Base-by-base conservation (phyloP, 2,329 filamentous ascomycete species). In the Xylariaceae sp. region DNA sequence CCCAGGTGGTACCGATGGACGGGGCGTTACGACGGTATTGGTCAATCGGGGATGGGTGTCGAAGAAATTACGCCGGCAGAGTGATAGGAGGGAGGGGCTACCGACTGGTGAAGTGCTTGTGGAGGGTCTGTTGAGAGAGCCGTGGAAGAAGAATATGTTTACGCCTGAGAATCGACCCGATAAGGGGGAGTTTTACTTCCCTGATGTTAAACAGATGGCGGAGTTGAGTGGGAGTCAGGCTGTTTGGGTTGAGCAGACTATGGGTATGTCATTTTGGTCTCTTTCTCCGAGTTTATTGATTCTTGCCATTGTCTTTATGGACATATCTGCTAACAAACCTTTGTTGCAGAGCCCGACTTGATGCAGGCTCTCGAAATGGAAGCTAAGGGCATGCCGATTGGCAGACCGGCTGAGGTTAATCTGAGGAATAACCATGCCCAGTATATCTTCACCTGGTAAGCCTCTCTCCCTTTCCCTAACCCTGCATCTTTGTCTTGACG, bases 401-500 rank as follows among this genome's bases (percentile, higher is more conserved):
- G 91, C 12, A 81, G 92, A 65, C 74, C 89, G 6, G 81, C 94
- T 5, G 90, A 95, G 71, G 91, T 99, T 53, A 95, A 95, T 67
- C 74, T 99, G 65, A 82, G 90, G 67, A 99, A 99, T 68, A 97
- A 95, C 71, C 94, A 99, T 71, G 85, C 89, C 56, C 94, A 97
- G 75, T 99, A 99, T 71, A 99, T 99, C 60, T 94, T 96, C 69
- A 99, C 94, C 58, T 99, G 94, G 94, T 97, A 82, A 65, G 84
- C 71, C 38, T 40, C 36, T 44, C 43, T 22, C 35, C 39, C 15
- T 35, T 39, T 39, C 12, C 9, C 42, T n/a, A n/a, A n/a, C n/a
- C 39, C 27, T 47, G 32, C 42, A 18, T 48, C 31, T 22, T 15
- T 36, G 14, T 18, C 19, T 32, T 15, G 7, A 19, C 14, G 14